phyloP scores from a whole-genome alignment of 768 basidiomycete species.

The Obba rivulosa region DNA sequence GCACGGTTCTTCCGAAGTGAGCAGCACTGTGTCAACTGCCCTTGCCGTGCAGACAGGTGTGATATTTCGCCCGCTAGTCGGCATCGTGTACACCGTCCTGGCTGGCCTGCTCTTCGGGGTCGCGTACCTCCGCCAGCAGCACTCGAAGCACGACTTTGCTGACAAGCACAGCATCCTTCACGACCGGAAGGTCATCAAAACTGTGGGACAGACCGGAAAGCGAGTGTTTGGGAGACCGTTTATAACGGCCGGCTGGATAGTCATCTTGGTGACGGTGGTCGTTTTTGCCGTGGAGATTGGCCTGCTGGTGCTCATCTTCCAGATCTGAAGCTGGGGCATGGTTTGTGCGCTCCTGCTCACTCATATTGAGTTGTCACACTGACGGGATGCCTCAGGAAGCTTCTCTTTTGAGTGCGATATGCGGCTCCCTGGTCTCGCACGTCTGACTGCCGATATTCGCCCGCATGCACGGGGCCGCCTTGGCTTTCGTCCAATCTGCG shows the following conservation, averaged over 20 bases:
- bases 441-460: no score
- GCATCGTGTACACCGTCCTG: conserved; percentile 62
- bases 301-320: conserved; percentile 57
- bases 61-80: conserved; percentile 30
- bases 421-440: no score
- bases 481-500: no score
- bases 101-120: conserved; percentile 53
- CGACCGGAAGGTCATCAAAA: conserved; percentile 38
- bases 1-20: conserved; percentile 64
- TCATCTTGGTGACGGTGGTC: conserved; percentile 52
- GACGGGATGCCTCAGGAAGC: no score
- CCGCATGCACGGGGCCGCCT: no score
- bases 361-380: no score
- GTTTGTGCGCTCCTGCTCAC: no score
- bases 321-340: conserved; percentile 22
- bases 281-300: conserved; percentile 63
- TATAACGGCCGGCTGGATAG: conserved; percentile 74
- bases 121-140: conserved; percentile 55
- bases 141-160: conserved; percentile 74
- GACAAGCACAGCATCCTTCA: conserved; percentile 33
- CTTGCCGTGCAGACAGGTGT: background rate
- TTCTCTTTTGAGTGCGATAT: no score
- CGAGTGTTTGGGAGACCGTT: conserved; percentile 76
- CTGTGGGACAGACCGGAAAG: conserved; percentile 54
- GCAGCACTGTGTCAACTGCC: conserved; percentile 19